Evolutionary conservation across 768 basidiomycete genomes (phyloP), one percentile per base, ranked within the genome.

Genomic region (Tricholoma saponaceum): DNA sequence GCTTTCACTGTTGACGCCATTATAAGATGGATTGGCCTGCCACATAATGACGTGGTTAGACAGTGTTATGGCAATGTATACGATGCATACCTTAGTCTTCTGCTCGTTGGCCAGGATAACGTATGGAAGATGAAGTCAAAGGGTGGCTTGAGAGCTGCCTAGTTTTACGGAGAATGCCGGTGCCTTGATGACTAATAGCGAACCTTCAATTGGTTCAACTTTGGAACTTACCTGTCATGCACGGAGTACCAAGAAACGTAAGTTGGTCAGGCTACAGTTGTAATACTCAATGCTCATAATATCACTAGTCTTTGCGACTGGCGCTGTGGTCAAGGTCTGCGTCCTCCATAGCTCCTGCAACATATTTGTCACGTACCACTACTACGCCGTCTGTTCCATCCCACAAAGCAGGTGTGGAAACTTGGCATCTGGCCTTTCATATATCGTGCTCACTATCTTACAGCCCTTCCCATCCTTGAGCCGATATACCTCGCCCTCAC

Each of bases 1-100:
- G 95, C 93, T 80, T 92, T 92, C 64, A 76, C 74, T 70, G 88
- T 82, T 66, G 86, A 75, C 64, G 73, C 83, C 89, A 91, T 92
- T 76, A 78, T 84, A 69, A 64, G 63, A 65, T 56, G 20, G 60
- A 66, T 69, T 64, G 65, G 64, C 68, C 64, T 66, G 63, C 59
- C 59, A 56, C 58, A 62, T 65, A 62, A 62, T 65, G 64, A 66
- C 59, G 65, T 20, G 7, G 4, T 14, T 9, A 22, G n/a, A 23
- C 52, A 5, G 52, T 52, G 32, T 43, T 8, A n/a, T 47, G 20
- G 23, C 5, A 2, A 23, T 20, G n/a, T 43, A 14, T 22, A 14
- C 12, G 53, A 46, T 26, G 25, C 35, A 57, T 66, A 76, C 76
- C 72, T 76, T 74, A 69, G 69, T 72, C 73, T 78, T 77, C 72